Base-by-base conservation (phyloP, 2,329 filamentous ascomycete genomes). In the Alternaria solani region DNA sequence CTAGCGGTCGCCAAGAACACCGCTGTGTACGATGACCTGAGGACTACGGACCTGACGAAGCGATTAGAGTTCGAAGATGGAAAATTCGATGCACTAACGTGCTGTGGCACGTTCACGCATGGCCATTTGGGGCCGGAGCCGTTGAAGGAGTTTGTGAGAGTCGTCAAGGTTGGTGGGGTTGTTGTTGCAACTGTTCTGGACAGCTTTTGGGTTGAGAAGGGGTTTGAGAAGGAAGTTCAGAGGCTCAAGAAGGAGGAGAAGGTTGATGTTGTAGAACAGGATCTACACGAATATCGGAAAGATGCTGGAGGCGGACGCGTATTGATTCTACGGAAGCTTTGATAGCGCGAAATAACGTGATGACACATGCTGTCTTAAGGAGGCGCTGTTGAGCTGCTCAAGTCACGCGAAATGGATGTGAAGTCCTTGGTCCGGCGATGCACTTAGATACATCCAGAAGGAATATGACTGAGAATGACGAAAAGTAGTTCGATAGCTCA, bases 71-170 rank as follows among this genome's bases (percentile, higher is more conserved):
- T 74, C 38, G 60, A 73, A 4, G 78, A 82, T 61, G 75, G 76
- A 9, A 74, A 73, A 2, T 87, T 86, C 63, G 84, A 86, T 51
- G 80, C 81, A 5, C 78, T 87, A 18, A 80, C 81, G 1, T 87
- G 85, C 73, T 81, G 83, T 25, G 85, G 85, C 26, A 87, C 84
- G 3, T 81, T 87, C 61, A 87, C 86, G 0, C 79, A 82, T 54
- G 84, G 83, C 11, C 85, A 87, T 62, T 81, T 87, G 36, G 85
- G 85, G 1, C 84, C 85, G 0, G 71, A 75, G 43, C 74, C 74
- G 2, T 65, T 87, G 41, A 70, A 77, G 23, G 85, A 87, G 67
- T 82, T 87, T 49, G 76, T 84, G 25, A 76, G 85, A 9, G 69
- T 87, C 4, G 75, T 81, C 30, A 84, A 82, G 72, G 76, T 65